Evolutionary conservation across 129 eudicot genomes (phyloP).

Genomic region (Ambrosia trifida): DNA sequence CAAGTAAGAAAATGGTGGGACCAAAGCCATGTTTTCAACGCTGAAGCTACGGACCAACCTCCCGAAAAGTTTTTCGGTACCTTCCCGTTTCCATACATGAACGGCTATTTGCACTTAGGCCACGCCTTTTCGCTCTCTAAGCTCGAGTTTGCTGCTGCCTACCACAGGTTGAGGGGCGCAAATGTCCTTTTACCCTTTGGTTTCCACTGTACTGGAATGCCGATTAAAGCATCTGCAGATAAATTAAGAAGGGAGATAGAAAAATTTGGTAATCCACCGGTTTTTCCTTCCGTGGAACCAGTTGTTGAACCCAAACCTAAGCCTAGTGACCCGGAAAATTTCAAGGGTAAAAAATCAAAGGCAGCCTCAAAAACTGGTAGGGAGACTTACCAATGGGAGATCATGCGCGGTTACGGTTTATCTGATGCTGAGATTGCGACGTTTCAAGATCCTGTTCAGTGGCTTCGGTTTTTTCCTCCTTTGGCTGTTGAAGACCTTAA

Average conservation of each 20-base stretch:
- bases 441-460: constrained; percentile 67
- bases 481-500: constrained; percentile 86
- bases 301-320: constrained; percentile 38
- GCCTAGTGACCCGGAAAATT: constrained; percentile 50
- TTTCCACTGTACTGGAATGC: constrained; percentile 93
- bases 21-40: constrained; percentile 56
- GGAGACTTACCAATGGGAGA: constrained; percentile 84
- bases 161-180: constrained; percentile 79
- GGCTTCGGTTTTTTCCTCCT: constrained; percentile 79
- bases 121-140: constrained; percentile 85
- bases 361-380: constrained; percentile 65
- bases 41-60: constrained; percentile 56
- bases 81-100: constrained; percentile 91
- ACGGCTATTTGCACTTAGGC: constrained; percentile 79
- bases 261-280: constrained; percentile 73
- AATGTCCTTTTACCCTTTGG: constrained; percentile 86
- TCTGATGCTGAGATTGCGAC: constrained; percentile 71
- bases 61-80: constrained; percentile 87
- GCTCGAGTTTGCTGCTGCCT: constrained; percentile 84
- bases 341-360: constrained; percentile 83
- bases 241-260: constrained; percentile 67
- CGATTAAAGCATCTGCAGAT: constrained; percentile 90
- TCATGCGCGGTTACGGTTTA: constrained; percentile 79
- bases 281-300: constrained; percentile 46
- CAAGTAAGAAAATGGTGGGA: constrained; percentile 64